phyloP scores from a whole-genome alignment of 139 green algal genomes.

The Asterochloris erici region DNA sequence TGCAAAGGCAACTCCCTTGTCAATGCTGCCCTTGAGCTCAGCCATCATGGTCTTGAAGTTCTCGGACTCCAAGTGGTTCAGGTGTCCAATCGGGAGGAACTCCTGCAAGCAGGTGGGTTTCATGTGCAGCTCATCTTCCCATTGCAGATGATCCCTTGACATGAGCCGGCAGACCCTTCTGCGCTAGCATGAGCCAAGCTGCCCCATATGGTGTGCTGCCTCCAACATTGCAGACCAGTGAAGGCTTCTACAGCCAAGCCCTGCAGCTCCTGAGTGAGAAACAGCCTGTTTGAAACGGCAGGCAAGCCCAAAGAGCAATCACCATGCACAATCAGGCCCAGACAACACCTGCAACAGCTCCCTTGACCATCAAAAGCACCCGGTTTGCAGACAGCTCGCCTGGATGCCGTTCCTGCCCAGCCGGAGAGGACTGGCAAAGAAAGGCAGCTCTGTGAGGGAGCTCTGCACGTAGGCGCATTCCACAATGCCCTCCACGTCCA shows the following conservation, averaged over 20 bases:
- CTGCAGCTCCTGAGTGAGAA: no score
- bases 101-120: conserved; percentile 29
- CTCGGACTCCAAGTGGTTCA: conserved; percentile 69
- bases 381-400: neutral
- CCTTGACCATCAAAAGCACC: neutral
- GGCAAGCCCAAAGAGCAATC: no score
- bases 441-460: conserved; percentile 49
- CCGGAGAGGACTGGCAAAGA: conserved; percentile 71
- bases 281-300: no score
- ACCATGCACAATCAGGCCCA: no score
- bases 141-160: no score
- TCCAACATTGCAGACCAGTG: no score
- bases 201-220: no score
- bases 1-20: conserved; percentile 87
- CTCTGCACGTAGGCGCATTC: conserved; percentile 81
- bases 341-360: no score
- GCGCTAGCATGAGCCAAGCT: no score
- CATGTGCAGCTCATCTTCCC: no score
- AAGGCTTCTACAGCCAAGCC: no score
- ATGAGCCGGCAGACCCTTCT: no score
- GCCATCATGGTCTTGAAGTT: conserved; percentile 62
- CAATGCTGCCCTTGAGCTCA: conserved; percentile 75
- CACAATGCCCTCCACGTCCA: conserved; percentile 61
- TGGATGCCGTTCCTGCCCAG: conserved; percentile 75
- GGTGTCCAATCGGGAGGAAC: conserved; percentile 62